Evolutionary conservation across 208 protist genomes (phyloP).

Genomic region (Crithidia acanthocephali): DNA sequence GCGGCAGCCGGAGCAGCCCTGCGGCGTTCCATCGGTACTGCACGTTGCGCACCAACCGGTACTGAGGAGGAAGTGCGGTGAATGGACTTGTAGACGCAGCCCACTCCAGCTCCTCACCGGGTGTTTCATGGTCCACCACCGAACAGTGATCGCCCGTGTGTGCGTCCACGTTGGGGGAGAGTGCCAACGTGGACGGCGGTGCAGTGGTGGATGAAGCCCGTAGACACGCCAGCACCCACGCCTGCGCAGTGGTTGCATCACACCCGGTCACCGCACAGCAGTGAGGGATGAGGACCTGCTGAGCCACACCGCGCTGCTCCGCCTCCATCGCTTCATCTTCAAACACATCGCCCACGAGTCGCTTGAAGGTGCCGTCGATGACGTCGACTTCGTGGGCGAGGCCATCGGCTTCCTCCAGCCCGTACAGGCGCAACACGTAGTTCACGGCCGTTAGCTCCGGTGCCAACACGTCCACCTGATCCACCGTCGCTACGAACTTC

Average conservation of each 20-base stretch:
- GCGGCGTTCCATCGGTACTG: constrained; percentile 9
- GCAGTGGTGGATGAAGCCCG: background rate
- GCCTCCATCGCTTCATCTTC: constrained; percentile 8
- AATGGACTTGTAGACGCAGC: background rate
- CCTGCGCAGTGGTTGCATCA: constrained; percentile 3
- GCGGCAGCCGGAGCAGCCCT: background rate
- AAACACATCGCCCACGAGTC: constrained; percentile 14
- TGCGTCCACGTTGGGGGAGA: no score
- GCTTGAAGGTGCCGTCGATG: constrained; percentile 20
- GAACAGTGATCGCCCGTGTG: no score
- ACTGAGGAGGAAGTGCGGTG: background rate
- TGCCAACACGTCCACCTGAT: background rate
- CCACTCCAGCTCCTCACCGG: no score
- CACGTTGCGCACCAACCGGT: constrained; percentile 21
- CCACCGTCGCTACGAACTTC: background rate
- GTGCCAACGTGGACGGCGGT: background rate
- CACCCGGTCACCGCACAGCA: constrained; percentile 19
- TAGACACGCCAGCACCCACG: constrained; percentile 30
- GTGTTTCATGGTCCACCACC: background rate
- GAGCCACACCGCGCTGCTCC: background rate
- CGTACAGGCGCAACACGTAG: constrained; percentile 19
- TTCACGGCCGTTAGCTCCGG: constrained; percentile 24
- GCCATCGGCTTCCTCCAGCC: constrained; percentile 7
- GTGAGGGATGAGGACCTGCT: constrained; percentile 26
- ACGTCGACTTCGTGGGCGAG: constrained; percentile 28